Base-by-base conservation (phyloP, 148 eudicot species). In the Rheum nobile region DNA sequence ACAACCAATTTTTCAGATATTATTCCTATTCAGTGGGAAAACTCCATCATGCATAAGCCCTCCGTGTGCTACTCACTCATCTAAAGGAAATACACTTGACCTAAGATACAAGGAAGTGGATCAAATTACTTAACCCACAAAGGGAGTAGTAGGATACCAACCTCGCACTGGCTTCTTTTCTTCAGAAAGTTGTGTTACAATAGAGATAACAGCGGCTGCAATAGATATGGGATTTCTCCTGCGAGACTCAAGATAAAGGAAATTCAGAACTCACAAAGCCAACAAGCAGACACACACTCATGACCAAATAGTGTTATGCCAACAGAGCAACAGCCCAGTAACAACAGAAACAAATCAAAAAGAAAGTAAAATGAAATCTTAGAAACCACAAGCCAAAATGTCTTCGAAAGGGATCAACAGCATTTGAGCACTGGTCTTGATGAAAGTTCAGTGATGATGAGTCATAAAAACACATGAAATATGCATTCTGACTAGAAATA, bases 201-300 rank as follows among this genome's bases (percentile, higher is more conserved):
- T 73, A 59, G 74, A 67, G 37, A 78, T 78, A 2, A 78, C 71
- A 35, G 83, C 77, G 4, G 83, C 83, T 21, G 83, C 83, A 4
- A 80, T 42, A 7, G 83, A 76, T 10, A 77, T 73, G 8, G 83
- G 83, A 32, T 73, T 72, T 42, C 83, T 80, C 80, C 80, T 78
- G 76, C 8, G 50, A 46, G 11, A 48, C 69, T 28, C n/a, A 71
- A 44, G 54, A 57, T n/a, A 28, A 57, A 31, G 21, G 8, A 1
- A 34, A 65, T 65, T 65, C 6, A 34, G 41, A 65, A 16, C 21
- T 32, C 70, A 65, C 38, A 61, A 17, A 61, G 4, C 28, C 8
- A 61, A 6, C 67, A 59, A 13, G 17, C 6, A 12, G 67, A 26
- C 67, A 28, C 67, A 26, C 32, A 61, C 67, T 61, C 4, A 28